Evolutionary conservation across 108 stramenopile genomes (phyloP), one percentile per base, ranked within the genome.

Genomic region (Phaeodactylum tricornutum): DNA sequence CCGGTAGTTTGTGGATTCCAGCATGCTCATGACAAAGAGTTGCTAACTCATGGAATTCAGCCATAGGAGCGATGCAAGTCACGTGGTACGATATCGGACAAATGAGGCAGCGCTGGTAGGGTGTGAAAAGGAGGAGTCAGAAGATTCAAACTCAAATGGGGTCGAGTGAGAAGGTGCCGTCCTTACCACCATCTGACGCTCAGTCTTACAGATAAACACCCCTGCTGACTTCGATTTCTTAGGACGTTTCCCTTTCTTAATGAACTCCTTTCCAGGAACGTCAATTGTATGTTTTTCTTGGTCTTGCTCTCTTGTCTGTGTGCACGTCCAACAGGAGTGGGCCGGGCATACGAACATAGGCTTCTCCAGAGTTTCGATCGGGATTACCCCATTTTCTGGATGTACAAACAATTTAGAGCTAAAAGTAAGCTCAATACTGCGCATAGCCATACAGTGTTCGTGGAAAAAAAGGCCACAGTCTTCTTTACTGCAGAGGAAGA

Each of bases 261-360:
- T 34, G 33, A 12, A 34, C 12, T 34, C 12, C 11, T 34, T 8
- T 8, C 33, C 33, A 34, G 11, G 33, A 12, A 8, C 11, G 33
- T 12, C 11, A 34, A 8, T 34, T 34, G 33, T n/a, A 15, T 64
- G 55, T 50, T 57, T 61, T 28, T 64, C 73, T 30, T 60, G 28
- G 26, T 56, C 31, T 11, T 46, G 41, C 44, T 53, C 53, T 22
- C 64, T 59, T 27, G 53, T 63, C 47, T 72, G 79, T 11, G 62
- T 56, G 48, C 94, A 96, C 9, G 87, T 87, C 88, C 91, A 92
- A 62, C 94, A 96, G 5, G 39, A n/a, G 55, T 96, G 94, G 34
- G 81, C 81, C 22, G 85, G 87, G 57, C 94, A 96, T n/a, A 38
- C 59, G 51, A 95, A 95, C 43, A 43, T 17, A 43, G 8, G 8